Percentiles rank a stretch among this genome's conserved stretches.
phyloP scores from a whole-genome alignment of 1,284 basidiomycete species.

The Apiotrichum sp. region DNA sequence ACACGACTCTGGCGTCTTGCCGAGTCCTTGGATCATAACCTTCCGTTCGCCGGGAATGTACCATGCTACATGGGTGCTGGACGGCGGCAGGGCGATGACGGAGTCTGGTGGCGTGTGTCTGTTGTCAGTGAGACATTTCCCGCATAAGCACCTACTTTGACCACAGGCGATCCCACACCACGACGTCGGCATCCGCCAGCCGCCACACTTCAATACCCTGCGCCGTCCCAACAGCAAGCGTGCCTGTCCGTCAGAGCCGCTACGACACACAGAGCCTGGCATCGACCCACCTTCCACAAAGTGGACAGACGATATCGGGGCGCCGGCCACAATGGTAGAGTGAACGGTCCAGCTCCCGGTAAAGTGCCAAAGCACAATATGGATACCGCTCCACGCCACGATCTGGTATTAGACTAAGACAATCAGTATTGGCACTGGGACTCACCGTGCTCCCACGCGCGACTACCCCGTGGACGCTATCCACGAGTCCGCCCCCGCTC shows the following conservation, averaged over 20 bases:
- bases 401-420: conserved; percentile 23
- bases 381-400: conserved; percentile 36
- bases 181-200: conserved; percentile 25
- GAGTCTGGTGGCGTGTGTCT: background rate
- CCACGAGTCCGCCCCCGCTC: conserved; percentile 8
- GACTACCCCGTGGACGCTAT: conserved; percentile 29
- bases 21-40: conserved; percentile 25
- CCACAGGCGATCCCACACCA: conserved; percentile 43
- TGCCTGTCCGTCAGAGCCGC: conserved; percentile 18
- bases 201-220: conserved; percentile 38
- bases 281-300: conserved; percentile 25
- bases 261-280: too few species aligned
- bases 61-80: conserved; percentile 32
- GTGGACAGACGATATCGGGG: conserved; percentile 27
- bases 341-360: conserved; percentile 27
- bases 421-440: background rate
- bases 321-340: conserved; percentile 32
- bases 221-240: conserved; percentile 27
- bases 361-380: conserved; percentile 38
- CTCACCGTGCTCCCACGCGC: conserved; percentile 25
- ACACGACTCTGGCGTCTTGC: conserved; percentile 17
- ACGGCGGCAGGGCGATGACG: conserved; percentile 14
- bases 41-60: conserved; percentile 15
- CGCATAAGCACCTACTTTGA: conserved; percentile 17
- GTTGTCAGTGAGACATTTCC: background rate